These are phyloP conservation scores for Pisolithus orientalis DNA, from an alignment of 768 basidiomycete species.

Conservation along the genomic window DNA sequence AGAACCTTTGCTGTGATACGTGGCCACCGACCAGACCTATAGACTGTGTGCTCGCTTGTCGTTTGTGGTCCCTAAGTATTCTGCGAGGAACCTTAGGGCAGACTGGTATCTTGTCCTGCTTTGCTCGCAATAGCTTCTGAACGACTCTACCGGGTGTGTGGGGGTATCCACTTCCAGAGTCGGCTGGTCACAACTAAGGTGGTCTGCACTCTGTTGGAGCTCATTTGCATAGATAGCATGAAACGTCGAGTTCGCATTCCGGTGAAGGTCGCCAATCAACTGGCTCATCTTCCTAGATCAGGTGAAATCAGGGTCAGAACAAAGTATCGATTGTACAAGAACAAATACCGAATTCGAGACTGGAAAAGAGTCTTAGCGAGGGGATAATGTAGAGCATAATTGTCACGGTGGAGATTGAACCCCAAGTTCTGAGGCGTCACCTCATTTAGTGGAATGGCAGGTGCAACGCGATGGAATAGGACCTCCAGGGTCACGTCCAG, in stretches of 20 bases:
- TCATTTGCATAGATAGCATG: slow-evolving; percentile 4
- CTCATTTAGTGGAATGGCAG: neutral
- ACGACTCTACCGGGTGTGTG: neutral
- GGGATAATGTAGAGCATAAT: neutral
- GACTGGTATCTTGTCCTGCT: neutral
- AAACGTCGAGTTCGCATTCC: slow-evolving; percentile 1
- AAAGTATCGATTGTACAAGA: neutral
- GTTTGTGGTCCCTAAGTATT: slow-evolving; percentile 1
- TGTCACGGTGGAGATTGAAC: neutral
- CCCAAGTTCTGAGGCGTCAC: neutral
- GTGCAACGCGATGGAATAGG: slow-evolving; percentile 5
- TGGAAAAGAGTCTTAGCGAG: neutral
- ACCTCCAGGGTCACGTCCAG: neutral
- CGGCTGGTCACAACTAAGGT: slow-evolving; percentile 2
- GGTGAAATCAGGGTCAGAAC: neutral
- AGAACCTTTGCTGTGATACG: slow-evolving; percentile 23
- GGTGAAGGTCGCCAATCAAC: neutral
- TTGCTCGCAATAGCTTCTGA: slow-evolving; percentile 1
- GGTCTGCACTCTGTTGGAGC: slow-evolving; percentile 4
- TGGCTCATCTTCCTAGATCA: neutral
- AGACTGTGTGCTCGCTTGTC: neutral
- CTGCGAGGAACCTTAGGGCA: neutral
- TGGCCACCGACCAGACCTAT: slow-evolving; percentile 25
- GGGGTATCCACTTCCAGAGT: neutral
- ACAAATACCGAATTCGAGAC: neutral